Conservation (phyloP, 139 green algal genomes). For the Zygnema cylindricum region DNA sequence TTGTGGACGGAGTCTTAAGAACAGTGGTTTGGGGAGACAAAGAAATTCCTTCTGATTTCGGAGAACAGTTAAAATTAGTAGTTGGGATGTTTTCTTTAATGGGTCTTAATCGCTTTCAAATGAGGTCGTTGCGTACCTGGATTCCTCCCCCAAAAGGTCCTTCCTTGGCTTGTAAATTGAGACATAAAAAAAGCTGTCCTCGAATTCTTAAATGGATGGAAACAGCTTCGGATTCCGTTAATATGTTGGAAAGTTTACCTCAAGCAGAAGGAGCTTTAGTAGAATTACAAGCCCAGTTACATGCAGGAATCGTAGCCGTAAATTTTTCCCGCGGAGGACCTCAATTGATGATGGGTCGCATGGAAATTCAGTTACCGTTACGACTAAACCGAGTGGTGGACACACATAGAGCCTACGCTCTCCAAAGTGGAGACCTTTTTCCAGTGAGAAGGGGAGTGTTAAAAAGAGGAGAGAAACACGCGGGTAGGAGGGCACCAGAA, state of each 20-base stretch:
- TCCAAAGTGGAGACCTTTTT: conserved; percentile 24
- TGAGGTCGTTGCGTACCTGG: conserved; percentile 13
- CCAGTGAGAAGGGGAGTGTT: conserved; percentile 14
- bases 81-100: conserved; percentile 19
- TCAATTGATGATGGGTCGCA: conserved; percentile 27
- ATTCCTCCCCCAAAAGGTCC: background rate
- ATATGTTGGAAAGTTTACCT: too few species aligned
- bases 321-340: too few species aligned
- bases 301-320: too few species aligned
- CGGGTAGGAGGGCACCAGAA: background rate
- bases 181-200: too few species aligned
- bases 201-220: too few species aligned
- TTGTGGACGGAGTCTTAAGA: conserved; percentile 19
- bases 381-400: conserved; percentile 30
- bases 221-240: too few species aligned
- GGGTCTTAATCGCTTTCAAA: conserved; percentile 33
- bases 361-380: conserved; percentile 1
- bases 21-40: background rate
- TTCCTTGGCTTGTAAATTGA: too few species aligned
- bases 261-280: too few species aligned
- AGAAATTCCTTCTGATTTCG: background rate
- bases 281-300: too few species aligned
- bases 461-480: conserved; percentile 21
- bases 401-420: background rate
- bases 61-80: conserved; percentile 22